Percentiles rank a stretch among this genome's conserved stretches.
These are phyloP conservation scores for Theobroma cacao DNA, from an alignment of 345 rosid species.

Conservation along the genomic window DNA sequence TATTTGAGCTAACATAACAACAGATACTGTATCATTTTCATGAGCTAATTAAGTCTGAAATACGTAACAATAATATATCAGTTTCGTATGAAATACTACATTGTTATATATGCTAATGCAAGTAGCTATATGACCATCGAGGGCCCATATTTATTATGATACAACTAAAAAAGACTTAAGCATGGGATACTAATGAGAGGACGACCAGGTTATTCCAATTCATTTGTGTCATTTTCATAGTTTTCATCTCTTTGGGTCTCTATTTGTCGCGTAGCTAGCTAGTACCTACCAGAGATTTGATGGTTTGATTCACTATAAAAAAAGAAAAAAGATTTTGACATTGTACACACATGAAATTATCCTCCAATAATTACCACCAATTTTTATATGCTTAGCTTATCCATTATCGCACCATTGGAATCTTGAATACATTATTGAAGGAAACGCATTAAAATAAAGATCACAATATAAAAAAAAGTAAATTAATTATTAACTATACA, in stretches of 20 bases:
- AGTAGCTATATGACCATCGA: too few relatives aligned
- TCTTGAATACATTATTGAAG: neutral
- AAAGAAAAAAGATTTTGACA: neutral
- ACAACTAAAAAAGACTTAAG: too few relatives aligned
- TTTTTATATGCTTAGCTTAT: neutral
- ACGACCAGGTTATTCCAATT: too few relatives aligned
- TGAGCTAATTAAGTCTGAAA: too few relatives aligned
- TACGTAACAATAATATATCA: too few relatives aligned
- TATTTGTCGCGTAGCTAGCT: too few relatives aligned
- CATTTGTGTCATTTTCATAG: neutral
- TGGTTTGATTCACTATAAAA: neutral
- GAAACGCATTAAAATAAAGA: neutral
- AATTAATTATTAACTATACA: neutral
- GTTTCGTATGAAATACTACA: too few relatives aligned
- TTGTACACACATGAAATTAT: neutral
- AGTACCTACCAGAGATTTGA: neutral
- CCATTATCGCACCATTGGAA: constrained; percentile 4
- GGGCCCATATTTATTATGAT: too few relatives aligned
- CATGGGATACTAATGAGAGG: too few relatives aligned
- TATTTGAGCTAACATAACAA: too few relatives aligned
- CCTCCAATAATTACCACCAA: neutral
- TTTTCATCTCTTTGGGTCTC: neutral
- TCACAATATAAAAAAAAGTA: neutral
- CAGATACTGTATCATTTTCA: too few relatives aligned
- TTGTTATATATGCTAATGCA: too few relatives aligned